A percentile compares a stretch with the other conserved stretches of the same genome.
Evolutionary conservation across 371 early-diverging fungal species (phyloP).

Genomic region (Smittium culicis): DNA sequence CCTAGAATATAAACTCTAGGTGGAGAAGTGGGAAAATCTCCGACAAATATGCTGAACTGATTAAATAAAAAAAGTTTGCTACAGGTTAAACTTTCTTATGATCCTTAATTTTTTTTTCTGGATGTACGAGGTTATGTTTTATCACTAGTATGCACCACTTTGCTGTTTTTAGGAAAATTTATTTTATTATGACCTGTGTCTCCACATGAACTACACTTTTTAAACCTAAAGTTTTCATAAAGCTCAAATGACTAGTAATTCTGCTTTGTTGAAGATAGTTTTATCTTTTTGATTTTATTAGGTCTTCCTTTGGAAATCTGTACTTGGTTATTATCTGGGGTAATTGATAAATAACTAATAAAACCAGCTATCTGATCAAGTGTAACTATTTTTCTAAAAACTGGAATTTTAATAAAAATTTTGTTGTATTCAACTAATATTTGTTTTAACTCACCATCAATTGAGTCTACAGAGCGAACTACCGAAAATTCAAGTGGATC

Average conservation of each 20-base stretch:
- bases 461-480: not conserved
- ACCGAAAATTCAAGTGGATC: not conserved
- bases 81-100: too few relatives aligned
- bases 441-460: not conserved
- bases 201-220: not conserved
- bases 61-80: too few relatives aligned
- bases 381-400: not conserved
- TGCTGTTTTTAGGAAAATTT: not conserved
- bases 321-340: not conserved
- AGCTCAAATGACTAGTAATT: not conserved
- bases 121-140: too few relatives aligned
- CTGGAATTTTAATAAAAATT: not conserved
- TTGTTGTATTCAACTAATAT: not conserved
- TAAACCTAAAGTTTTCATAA: not conserved
- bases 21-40: too few relatives aligned
- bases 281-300: not conserved
- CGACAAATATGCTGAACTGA: too few relatives aligned
- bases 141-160: too few relatives aligned
- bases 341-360: not conserved
- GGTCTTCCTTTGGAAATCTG: not conserved
- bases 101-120: too few relatives aligned
- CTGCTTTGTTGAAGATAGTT: not conserved
- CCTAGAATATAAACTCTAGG: too few relatives aligned
- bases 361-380: not conserved
- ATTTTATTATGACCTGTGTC: not conserved